Base-by-base conservation (phyloP, 2,329 filamentous ascomycete genomes). In the Sporothrix pseudoabietina region DNA sequence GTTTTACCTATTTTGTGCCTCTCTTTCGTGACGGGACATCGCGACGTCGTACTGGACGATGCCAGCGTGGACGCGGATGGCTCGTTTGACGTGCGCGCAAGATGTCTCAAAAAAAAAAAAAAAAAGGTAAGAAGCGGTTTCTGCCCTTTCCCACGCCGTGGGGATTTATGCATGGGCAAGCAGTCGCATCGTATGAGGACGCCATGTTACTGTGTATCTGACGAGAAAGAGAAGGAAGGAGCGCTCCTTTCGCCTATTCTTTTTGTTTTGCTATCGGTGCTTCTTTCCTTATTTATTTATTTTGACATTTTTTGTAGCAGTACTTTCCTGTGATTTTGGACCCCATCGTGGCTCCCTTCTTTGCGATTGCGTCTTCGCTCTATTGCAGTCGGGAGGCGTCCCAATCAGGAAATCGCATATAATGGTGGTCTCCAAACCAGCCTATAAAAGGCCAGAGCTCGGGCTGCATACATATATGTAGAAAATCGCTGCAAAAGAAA, bases 401-500 rank as follows among this genome's bases (percentile, higher is more conserved):
- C 68, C 68, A 70, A 70, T 30, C 32, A n/a, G 68, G 68, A 57
- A 70, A 69, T 9, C 44, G 68, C 66, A 69, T 69, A 69, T 69
- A 57, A 57, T 69, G 4, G 49, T 44, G 68, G 47, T 26, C 19
- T 14, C 66, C 30, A 14, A 14, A 16, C 49, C 35, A 57, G 52
- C 68, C 68, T 69, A 70, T 70, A 57, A 70, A 70, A 70, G 35
- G 26, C 44, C 66, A 39, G 44, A 26, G 32, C 30, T 68, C 1
- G 14, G 16, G 54, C 66, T 14, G 30, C 19, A 22, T 14, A 19
- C 47, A 69, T 22, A 14, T 5, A 26, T 26, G 26, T 26, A 2
- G 26, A 49, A 55, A 41, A 9, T 35, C 35, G 66, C 35, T 65
- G 35, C 35, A 41, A 8, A 10, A 10, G 9, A 63, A 55, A 69